Conservation (phyloP, 2,329 filamentous ascomycete genomes). For the Colletotrichum sublineola region DNA sequence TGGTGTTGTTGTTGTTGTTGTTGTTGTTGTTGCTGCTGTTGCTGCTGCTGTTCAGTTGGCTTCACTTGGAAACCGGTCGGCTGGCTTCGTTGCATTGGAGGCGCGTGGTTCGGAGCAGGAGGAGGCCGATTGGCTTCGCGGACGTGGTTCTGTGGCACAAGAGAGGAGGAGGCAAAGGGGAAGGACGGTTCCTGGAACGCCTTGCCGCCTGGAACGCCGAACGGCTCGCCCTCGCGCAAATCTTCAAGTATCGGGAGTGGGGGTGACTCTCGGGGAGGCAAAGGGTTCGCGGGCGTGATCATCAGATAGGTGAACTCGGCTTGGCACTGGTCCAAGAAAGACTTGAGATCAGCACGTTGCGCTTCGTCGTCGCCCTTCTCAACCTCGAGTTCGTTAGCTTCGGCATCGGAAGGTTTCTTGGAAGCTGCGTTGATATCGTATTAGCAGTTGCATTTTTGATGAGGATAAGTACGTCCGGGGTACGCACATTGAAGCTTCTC, state of each 20-base stretch:
- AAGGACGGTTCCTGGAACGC: constrained; percentile 48
- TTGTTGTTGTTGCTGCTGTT: constrained; percentile 44
- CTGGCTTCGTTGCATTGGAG: constrained; percentile 60
- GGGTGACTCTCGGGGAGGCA: constrained; percentile 74
- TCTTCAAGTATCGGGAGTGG: constrained; percentile 71
- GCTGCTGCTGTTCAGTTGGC: constrained; percentile 57
- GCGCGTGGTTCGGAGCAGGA: constrained; percentile 70
- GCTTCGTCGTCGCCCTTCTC: constrained; percentile 62
- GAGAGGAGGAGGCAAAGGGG: constrained; percentile 45
- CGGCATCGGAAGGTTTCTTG: constrained; percentile 51
- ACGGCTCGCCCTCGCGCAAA: constrained; percentile 67
- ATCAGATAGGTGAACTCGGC: constrained; percentile 77
- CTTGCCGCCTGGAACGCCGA: constrained; percentile 59
- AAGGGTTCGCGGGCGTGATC: constrained; percentile 75
- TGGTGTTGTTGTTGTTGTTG: constrained; percentile 48
- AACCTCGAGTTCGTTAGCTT: constrained; percentile 61
- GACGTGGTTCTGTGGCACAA: constrained; percentile 65
- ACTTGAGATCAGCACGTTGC: constrained; percentile 67
- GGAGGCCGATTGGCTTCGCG: constrained; percentile 69
- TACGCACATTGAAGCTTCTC: constrained; percentile 68
- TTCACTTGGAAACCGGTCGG: constrained; percentile 52
- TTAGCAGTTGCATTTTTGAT: neutral
- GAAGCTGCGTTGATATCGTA: constrained; percentile 20
- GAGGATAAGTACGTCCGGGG: neutral
- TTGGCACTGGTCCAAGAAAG: constrained; percentile 74